Percentiles rank a stretch among this genome's conserved stretches.
These are phyloP conservation scores for Schizosaccharomyces osmophilus DNA, from an alignment of 805 yeast species.

Conservation along the genomic window DNA sequence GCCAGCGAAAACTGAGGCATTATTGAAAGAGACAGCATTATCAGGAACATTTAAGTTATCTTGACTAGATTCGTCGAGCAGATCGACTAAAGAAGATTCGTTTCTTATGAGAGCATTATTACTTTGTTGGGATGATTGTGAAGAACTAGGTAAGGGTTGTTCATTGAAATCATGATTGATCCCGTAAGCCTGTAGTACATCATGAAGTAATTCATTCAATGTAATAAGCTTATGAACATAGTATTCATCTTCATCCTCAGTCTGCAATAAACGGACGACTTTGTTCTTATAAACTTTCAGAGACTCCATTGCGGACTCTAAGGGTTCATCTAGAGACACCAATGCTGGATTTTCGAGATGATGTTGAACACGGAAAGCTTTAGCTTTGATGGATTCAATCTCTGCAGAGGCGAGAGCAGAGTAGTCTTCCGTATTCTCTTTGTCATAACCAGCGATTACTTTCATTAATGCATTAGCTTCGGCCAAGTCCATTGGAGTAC, in stretches of 20 bases:
- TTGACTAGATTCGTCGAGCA: not conserved
- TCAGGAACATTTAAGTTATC: not conserved
- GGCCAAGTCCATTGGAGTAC: conserved; percentile 79
- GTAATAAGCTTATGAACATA: conserved; percentile 39
- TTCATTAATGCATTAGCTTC: conserved; percentile 96
- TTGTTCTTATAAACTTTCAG: conserved; percentile 71
- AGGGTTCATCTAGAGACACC: conserved; percentile 36
- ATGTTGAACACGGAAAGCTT: conserved; percentile 66
- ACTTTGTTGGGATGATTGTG: too few species aligned
- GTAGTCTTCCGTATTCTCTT: conserved; percentile 50
- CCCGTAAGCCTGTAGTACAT: conserved; percentile 6
- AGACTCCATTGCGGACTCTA: conserved; percentile 51
- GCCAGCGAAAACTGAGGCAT: not conserved
- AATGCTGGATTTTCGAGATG: conserved; percentile 31
- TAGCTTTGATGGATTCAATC: conserved; percentile 56
- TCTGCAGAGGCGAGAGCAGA: conserved; percentile 64
- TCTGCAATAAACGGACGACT: conserved; percentile 58
- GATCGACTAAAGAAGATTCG: not conserved
- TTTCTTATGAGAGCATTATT: not conserved
- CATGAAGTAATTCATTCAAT: conserved; percentile 54
- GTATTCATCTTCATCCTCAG: conserved; percentile 43
- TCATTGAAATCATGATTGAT: too few species aligned
- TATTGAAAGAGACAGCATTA: not conserved
- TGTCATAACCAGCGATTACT: conserved; percentile 91
- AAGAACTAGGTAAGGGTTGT: too few species aligned